A percentile compares a stretch with the other conserved stretches of the same genome.
phyloP scores from a whole-genome alignment of 805 yeast species.

The Schizosaccharomyces lindneri region DNA sequence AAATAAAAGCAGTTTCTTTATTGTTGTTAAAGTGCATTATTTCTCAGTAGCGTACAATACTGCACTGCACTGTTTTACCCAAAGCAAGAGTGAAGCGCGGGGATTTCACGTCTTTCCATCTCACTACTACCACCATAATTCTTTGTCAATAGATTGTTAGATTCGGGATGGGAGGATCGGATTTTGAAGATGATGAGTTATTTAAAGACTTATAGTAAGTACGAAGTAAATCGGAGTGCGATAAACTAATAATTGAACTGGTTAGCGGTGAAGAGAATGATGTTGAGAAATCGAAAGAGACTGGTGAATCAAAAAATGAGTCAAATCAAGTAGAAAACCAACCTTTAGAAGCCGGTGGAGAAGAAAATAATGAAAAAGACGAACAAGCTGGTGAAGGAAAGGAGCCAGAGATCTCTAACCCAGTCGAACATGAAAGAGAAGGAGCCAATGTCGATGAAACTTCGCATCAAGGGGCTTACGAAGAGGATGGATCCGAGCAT shows the following conservation, averaged over 20 bases:
- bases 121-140: neutral
- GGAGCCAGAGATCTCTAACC: neutral
- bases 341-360: neutral
- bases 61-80: too few relatives aligned
- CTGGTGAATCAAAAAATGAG: neutral
- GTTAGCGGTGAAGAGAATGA: slow-evolving; percentile 9
- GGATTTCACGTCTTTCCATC: neutral
- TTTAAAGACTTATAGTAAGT: slow-evolving; percentile 9
- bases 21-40: too few relatives aligned
- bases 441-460: slow-evolving; percentile 11
- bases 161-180: neutral
- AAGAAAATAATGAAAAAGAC: neutral
- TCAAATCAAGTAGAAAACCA: neutral
- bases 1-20: too few relatives aligned
- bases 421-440: slow-evolving; percentile 10
- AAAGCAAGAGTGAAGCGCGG: too few relatives aligned
- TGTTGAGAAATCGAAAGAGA: neutral
- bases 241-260: neutral
- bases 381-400: neutral
- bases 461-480: slow-evolving; percentile 14
- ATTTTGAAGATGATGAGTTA: slow-evolving; percentile 5
- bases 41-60: too few relatives aligned
- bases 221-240: neutral
- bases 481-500: slow-evolving; percentile 2
- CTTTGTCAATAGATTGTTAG: too few relatives aligned